These are phyloP conservation scores for Saururus chinensis DNA, from an alignment of 164 flowering plant genomes.

Conservation along the genomic window DNA sequence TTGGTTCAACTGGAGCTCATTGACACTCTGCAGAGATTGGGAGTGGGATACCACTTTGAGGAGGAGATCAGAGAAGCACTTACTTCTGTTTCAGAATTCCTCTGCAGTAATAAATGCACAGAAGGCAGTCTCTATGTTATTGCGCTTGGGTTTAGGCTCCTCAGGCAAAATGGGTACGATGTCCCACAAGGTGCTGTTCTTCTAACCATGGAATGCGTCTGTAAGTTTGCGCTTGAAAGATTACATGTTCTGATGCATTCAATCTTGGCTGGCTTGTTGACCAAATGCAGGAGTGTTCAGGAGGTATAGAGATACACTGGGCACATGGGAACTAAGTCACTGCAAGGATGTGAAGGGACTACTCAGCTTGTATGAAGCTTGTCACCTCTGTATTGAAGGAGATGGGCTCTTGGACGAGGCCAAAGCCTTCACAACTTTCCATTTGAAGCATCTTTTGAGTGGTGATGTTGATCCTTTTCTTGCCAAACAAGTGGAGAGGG, in stretches of 20 bases:
- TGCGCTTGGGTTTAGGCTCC: slow-evolving; percentile 5
- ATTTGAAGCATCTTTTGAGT: slow-evolving; percentile 13
- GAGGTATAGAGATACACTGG: slow-evolving; percentile 19
- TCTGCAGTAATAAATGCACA: neutral
- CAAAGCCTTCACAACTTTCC: slow-evolving; percentile 12
- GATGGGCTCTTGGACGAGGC: slow-evolving; percentile 45
- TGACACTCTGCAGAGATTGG: slow-evolving; percentile 3
- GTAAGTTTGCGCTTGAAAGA: too few species aligned
- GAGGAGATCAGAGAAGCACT: neutral
- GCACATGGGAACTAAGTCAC: slow-evolving; percentile 10
- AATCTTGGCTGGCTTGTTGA: neutral
- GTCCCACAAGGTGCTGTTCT: slow-evolving; percentile 3
- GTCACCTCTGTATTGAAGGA: slow-evolving; percentile 24
- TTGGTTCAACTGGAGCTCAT: slow-evolving; percentile 4
- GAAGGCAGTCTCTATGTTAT: slow-evolving; percentile 1
- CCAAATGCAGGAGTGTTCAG: slow-evolving; percentile 2
- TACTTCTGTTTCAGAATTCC: neutral
- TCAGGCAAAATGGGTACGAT: slow-evolving; percentile 6
- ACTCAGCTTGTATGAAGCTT: slow-evolving; percentile 26
- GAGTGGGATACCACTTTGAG: slow-evolving; percentile 8
- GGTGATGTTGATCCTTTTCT: neutral
- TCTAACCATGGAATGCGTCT: too few species aligned
- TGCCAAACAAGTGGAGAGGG: slow-evolving; percentile 12
- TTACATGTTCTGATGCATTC: too few species aligned
- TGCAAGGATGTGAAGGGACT: slow-evolving; percentile 15